Evolutionary conservation across 2,329 filamentous ascomycete species (phyloP), one percentile per base, ranked within the genome.

Genomic region (Penicillium sp.): DNA sequence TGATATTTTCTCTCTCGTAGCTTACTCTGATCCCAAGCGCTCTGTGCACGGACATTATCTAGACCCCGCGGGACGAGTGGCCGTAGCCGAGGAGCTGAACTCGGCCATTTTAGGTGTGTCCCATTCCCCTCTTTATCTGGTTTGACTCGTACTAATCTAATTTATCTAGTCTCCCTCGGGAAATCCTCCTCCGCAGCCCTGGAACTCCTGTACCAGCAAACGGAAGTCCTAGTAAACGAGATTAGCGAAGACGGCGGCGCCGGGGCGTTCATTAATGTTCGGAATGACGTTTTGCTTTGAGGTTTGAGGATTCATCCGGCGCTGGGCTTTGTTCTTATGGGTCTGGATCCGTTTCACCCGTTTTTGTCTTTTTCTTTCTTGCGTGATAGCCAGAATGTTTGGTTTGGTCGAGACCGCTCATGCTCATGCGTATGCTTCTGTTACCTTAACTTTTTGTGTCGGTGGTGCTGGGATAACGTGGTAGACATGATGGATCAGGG

Each of bases 41-140:
- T 90, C 89, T 56, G 83, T 87, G 53, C 81, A 96, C 52, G 86
- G 87, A 14, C 87, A 90, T 65, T 75, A 96, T 53, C 76, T 99
- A 51, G 89, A 95, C 63, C 79, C 82, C 35, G 83, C 81, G 46
- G 90, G 89, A 1, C 79, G 94, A 39, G 83, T 86, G 16, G 79
- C 84, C 16, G 90, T 97, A 36, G 92, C 92, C 8, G 94, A 99
- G 74, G 92, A 96, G 70, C 78, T 99, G 50, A 97, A 97, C 71
- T 89, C 90, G 54, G 92, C 90, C 42, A 96, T 99, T 63, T 72
- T 99, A 54, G 85, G 91, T 95, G 76, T 76, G 85, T 52, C 51
- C 36, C 20, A 16, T 31, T 43, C 46, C 39, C 52, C 22, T 20
- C 28, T n/a, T 51, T 24, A 16, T 20, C 31, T 40, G 40, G 24